phyloP scores from a whole-genome alignment of 257 asterid genomes.

The Penstemon eatonii region DNA sequence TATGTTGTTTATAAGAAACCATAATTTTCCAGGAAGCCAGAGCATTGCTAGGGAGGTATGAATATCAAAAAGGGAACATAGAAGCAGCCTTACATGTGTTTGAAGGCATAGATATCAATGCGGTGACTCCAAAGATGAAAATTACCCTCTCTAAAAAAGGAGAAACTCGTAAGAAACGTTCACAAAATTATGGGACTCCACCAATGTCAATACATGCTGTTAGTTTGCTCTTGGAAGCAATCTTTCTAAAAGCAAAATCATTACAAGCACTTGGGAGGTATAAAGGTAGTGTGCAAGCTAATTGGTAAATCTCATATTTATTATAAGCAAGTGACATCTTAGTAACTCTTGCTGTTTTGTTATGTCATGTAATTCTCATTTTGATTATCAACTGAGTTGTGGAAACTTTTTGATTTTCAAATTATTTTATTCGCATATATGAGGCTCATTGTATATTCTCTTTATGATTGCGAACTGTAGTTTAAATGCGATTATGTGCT shows the following conservation, averaged over 20 bases:
- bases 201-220: slow-evolving; percentile 89
- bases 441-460: background rate
- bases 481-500: background rate
- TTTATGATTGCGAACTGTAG: slow-evolving; percentile 2
- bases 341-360: background rate
- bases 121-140: slow-evolving; percentile 77
- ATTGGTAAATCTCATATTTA: slow-evolving; percentile 1
- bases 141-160: slow-evolving; percentile 53
- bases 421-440: slow-evolving; percentile 10
- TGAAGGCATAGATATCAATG: slow-evolving; percentile 83
- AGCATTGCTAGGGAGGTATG: slow-evolving; percentile 87
- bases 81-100: slow-evolving; percentile 93
- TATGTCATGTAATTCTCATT: slow-evolving; percentile 8
- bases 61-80: slow-evolving; percentile 83
- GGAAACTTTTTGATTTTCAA: slow-evolving; percentile 12
- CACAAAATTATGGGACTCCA: slow-evolving; percentile 49
- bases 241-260: slow-evolving; percentile 79
- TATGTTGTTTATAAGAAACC: background rate
- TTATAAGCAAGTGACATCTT: slow-evolving; percentile 7
- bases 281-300: slow-evolving; percentile 58
- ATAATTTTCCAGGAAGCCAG: slow-evolving; percentile 80
- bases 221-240: slow-evolving; percentile 82
- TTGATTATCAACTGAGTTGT: background rate
- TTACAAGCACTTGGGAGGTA: slow-evolving; percentile 78
- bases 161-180: slow-evolving; percentile 54